These are phyloP conservation scores for Metschnikowia anglica DNA, from an alignment of 805 yeast genomes.

Conservation along the genomic window DNA sequence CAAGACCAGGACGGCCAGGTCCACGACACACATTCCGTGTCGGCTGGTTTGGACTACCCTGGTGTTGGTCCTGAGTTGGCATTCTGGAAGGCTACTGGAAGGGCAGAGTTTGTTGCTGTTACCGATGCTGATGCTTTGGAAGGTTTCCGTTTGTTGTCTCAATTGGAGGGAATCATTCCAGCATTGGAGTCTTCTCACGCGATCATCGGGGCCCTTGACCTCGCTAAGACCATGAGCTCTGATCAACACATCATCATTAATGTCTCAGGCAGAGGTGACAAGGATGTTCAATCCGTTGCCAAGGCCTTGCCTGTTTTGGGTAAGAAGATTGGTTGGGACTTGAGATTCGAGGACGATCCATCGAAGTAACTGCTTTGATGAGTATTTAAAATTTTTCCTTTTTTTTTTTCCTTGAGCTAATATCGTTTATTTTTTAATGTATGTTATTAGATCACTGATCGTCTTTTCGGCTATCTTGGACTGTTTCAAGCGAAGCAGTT, in stretches of 20 bases:
- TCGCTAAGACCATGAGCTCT: constrained; percentile 76
- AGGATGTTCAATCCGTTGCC: constrained; percentile 97
- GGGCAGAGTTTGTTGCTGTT: constrained; percentile 89
- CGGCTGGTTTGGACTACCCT: constrained; percentile 98
- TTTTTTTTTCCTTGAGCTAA: neutral
- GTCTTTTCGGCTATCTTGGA: no score
- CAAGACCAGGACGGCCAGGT: constrained; percentile 94
- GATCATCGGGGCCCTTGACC: constrained; percentile 81
- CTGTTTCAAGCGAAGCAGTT: no score
- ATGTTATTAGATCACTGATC: no score
- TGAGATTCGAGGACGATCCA: constrained; percentile 71
- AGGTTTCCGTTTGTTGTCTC: constrained; percentile 86
- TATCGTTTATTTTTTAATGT: no score
- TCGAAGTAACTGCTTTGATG: constrained; percentile 25
- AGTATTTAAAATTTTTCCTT: neutral
- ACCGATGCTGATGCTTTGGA: constrained; percentile 92
- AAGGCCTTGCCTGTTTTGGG: constrained; percentile 89
- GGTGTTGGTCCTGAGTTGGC: constrained; percentile 99
- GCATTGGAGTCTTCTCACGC: constrained; percentile 99
- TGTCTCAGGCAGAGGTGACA: constrained; percentile 98
- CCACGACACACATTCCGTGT: constrained; percentile 95
- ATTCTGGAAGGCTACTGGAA: constrained; percentile 88
- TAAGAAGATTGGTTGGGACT: constrained; percentile 91
- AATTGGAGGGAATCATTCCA: constrained; percentile 97
- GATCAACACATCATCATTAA: constrained; percentile 84